These are phyloP conservation scores for Emmonsiellopsis sp. DNA, from an alignment of 2,329 filamentous ascomycete genomes.

Conservation along the genomic window DNA sequence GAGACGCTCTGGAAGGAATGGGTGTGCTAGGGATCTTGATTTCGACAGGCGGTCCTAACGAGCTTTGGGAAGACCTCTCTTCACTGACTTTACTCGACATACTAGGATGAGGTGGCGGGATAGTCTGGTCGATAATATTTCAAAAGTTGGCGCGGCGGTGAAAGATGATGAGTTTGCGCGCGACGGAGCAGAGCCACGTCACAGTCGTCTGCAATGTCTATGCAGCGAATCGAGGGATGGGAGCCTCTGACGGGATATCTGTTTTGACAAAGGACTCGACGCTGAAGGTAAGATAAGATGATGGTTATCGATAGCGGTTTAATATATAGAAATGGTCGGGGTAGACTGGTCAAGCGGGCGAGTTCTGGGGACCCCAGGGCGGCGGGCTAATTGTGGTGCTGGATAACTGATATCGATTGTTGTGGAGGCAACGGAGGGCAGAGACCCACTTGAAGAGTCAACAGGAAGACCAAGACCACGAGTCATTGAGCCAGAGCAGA, in stretches of 20 bases:
- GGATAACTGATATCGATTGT: not conserved
- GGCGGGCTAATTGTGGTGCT: not conserved
- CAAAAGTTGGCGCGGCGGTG: not conserved
- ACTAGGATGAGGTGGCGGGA: not conserved
- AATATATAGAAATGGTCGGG: not conserved
- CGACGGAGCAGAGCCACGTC: not conserved
- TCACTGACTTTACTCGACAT: slow-evolving; percentile 25
- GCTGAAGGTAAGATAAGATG: not conserved
- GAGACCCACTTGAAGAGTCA: not conserved
- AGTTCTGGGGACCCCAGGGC: not conserved
- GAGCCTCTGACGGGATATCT: not conserved
- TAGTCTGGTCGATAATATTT: not conserved
- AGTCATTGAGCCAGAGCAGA: not conserved
- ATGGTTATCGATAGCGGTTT: not conserved
- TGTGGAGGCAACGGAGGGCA: slow-evolving; percentile 1
- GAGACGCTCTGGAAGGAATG: slow-evolving; percentile 18
- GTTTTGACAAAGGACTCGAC: not conserved
- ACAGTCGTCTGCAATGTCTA: not conserved
- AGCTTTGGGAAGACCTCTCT: slow-evolving; percentile 22
- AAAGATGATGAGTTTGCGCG: not conserved
- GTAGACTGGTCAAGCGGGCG: not conserved
- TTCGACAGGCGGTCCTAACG: slow-evolving; percentile 30
- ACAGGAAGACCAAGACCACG: not conserved
- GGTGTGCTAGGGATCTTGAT: slow-evolving; percentile 29
- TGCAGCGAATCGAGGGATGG: not conserved